A percentile compares a stretch with the other conserved stretches of the same genome.
These are phyloP conservation scores for Neurospora sp. DNA, from an alignment of 495 filamentous ascomycete species.

Conservation along the genomic window DNA sequence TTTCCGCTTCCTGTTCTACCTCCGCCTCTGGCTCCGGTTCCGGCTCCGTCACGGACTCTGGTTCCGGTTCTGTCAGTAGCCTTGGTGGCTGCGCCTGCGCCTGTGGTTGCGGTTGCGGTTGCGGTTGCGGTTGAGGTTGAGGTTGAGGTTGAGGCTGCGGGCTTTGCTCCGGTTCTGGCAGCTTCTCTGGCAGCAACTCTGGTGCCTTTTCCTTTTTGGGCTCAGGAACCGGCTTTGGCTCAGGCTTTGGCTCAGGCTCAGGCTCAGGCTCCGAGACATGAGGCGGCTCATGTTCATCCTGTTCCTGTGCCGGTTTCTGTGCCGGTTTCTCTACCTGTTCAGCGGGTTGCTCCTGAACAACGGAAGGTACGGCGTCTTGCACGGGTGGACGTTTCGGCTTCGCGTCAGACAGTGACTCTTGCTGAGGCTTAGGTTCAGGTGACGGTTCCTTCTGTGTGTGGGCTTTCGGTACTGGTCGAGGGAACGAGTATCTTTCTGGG, in stretches of 20 bases:
- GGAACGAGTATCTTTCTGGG: conserved; percentile 18
- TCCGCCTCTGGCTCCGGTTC: background rate
- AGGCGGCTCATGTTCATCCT: background rate
- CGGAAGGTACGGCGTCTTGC: background rate
- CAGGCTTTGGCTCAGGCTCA: background rate
- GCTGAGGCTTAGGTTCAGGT: conserved; percentile 1
- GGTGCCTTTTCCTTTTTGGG: background rate
- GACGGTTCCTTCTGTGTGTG: background rate
- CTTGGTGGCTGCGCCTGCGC: background rate
- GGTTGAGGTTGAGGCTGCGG: background rate
- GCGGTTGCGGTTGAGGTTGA: background rate
- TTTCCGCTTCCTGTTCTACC: conserved; percentile 7
- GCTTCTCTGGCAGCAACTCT: background rate
- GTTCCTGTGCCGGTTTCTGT: background rate
- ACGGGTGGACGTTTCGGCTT: background rate
- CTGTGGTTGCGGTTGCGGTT: too few relatives aligned
- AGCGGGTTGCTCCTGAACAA: background rate
- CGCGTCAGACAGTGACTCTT: background rate
- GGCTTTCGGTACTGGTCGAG: conserved; percentile 6
- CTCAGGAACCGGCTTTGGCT: background rate
- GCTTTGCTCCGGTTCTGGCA: background rate
- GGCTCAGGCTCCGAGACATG: background rate
- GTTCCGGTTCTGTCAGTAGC: background rate
- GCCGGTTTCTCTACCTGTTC: background rate
- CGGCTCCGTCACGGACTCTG: background rate